Evolutionary conservation across 2,329 filamentous ascomycete genomes (phyloP), one percentile per base, ranked within the genome.

Genomic region (Hypomyces perniciosus): DNA sequence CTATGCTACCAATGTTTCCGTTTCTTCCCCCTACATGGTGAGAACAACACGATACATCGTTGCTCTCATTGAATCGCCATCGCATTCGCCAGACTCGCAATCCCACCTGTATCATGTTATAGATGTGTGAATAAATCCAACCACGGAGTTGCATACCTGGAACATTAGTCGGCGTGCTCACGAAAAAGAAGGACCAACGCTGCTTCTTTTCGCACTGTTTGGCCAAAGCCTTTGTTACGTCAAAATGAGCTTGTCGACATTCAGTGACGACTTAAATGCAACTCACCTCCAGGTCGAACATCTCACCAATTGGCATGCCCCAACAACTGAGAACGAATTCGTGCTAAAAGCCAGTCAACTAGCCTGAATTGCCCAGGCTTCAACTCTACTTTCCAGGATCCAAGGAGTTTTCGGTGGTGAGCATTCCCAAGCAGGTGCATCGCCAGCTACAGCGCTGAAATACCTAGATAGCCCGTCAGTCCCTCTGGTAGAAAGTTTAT

Each of bases 361-460:
- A 35, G 13, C 9, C 26, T 8, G 39, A 42, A 42, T 28, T 27
- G 6, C 13, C 27, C n/a, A 42, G 26, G 5, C 7, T 28, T 6
- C 39, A 42, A 7, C 6, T 42, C 8, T 10, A 42, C 39, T 42
- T 42, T 27, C 39, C 26, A 42, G 10, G 26, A 27, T 71, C 46
- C 75, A 70, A 5, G 66, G 55, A 47, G 72, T 69, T 30, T 76
- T 47, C 0, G 79, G 77, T 2, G 83, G 82, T 65, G 80, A 79
- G 1, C 77, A 74, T 67, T 89, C 85, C 54, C 88, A 86, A 0
- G 77, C 72, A 13, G 77, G 79, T 9, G 75, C 70, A 61, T 89
- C 85, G 0, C 82, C 81, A 0, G 77, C 82, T 1, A 85, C 83
- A 1, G 79, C 81, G 0, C 84, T 73, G 57, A 89, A 88, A 48